These are phyloP conservation scores for Calocybe gambosa DNA, from an alignment of 1,284 basidiomycete genomes.

Conservation along the genomic window DNA sequence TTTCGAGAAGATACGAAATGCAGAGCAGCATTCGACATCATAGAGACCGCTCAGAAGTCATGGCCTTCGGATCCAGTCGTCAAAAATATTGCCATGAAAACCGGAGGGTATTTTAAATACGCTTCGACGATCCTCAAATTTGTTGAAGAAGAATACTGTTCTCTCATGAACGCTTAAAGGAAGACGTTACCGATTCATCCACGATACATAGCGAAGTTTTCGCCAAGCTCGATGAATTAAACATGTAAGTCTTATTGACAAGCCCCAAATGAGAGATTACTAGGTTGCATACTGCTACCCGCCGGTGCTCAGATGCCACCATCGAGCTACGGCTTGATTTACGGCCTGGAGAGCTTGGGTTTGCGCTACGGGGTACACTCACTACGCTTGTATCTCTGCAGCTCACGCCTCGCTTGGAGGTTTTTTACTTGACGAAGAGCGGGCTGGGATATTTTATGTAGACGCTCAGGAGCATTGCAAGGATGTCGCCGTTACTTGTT, in stretches of 20 bases:
- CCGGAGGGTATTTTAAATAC: conserved; percentile 13
- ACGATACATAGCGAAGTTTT: background rate
- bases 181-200: background rate
- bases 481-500: no score
- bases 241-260: background rate
- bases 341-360: background rate
- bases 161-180: background rate
- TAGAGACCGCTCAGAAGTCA: conserved; percentile 2
- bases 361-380: conserved; percentile 1
- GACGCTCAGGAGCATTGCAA: background rate
- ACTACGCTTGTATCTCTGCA: background rate
- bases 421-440: background rate
- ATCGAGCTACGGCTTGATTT: background rate
- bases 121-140: conserved; percentile 13
- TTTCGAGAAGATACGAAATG: conserved; percentile 2
- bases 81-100: conserved; percentile 11
- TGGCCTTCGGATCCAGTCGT: conserved; percentile 14
- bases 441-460: conserved; percentile 1
- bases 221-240: background rate
- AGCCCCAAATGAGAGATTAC: background rate
- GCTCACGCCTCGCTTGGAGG: background rate
- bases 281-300: background rate
- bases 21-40: background rate
- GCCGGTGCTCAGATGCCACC: background rate
- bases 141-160: conserved; percentile 9